These are phyloP conservation scores for Phaeosphaeria sp. DNA, from an alignment of 2,329 filamentous ascomycete genomes.

Conservation along the genomic window DNA sequence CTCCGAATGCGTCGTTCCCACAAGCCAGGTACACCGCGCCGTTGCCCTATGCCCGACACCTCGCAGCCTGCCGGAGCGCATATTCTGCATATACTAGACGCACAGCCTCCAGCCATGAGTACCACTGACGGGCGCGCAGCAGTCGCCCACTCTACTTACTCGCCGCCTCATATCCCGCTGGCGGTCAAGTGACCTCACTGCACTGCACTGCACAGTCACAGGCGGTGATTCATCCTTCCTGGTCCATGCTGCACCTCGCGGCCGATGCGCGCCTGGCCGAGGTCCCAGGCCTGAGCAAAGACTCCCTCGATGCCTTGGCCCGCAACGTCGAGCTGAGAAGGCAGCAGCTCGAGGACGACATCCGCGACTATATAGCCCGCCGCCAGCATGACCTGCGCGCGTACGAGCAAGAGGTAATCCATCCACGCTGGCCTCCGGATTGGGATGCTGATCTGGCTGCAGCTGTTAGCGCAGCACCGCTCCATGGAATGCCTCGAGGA, in stretches of 20 bases:
- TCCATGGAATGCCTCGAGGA: slow-evolving; percentile 32
- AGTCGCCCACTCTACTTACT: slow-evolving; percentile 5
- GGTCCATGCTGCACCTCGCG: slow-evolving; percentile 41
- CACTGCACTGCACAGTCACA: slow-evolving; percentile 19
- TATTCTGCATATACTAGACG: not conserved
- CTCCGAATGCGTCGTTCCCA: slow-evolving; percentile 44
- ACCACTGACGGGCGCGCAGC: slow-evolving; percentile 24
- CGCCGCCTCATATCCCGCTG: not conserved
- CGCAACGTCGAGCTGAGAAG: slow-evolving; percentile 43
- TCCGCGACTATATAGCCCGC: slow-evolving; percentile 39
- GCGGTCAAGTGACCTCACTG: slow-evolving; percentile 25
- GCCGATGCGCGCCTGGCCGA: slow-evolving; percentile 39
- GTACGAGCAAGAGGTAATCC: slow-evolving; percentile 42
- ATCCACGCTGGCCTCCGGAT: slow-evolving; percentile 3
- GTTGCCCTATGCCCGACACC: slow-evolving; percentile 7
- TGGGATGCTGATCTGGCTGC: slow-evolving; percentile 30
- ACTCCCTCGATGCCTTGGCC: slow-evolving; percentile 42
- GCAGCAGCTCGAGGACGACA: slow-evolving; percentile 46
- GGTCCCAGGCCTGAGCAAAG: slow-evolving; percentile 38
- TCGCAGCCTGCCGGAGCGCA: slow-evolving; percentile 9
- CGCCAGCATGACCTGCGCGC: slow-evolving; percentile 43
- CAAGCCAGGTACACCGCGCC: not conserved
- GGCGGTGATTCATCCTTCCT: slow-evolving; percentile 8
- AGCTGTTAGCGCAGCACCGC: slow-evolving; percentile 44
- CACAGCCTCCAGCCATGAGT: not conserved